These are phyloP conservation scores for Boletus rufocinnamomeus DNA, from an alignment of 768 basidiomycete genomes.

Conservation along the genomic window DNA sequence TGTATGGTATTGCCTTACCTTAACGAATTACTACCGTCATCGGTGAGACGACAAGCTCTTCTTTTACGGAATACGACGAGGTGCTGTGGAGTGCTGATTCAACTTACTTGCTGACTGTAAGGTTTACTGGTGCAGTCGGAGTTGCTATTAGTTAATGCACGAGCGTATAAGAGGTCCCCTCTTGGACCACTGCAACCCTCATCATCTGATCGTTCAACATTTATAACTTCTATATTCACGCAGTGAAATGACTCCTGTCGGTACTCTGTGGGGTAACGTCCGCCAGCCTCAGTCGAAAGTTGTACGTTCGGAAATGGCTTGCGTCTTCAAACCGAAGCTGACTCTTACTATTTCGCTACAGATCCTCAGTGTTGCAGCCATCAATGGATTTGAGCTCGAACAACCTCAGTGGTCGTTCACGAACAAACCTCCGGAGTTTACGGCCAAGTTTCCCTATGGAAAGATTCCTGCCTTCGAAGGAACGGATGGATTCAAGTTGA, in stretches of 20 bases:
- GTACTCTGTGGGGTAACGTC: slow-evolving; percentile 22
- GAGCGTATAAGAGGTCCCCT: background rate
- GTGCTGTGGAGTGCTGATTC: too few relatives aligned
- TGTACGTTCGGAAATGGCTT: background rate
- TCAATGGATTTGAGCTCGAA: slow-evolving; percentile 20
- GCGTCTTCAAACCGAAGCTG: background rate
- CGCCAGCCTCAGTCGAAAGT: slow-evolving; percentile 28
- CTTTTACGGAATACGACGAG: too few relatives aligned
- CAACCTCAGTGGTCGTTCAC: slow-evolving; percentile 14
- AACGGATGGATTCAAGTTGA: slow-evolving; percentile 22
- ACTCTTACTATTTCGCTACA: background rate
- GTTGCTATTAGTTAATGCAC: too few relatives aligned
- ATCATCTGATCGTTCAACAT: background rate
- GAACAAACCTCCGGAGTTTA: slow-evolving; percentile 14
- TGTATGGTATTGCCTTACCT: too few relatives aligned
- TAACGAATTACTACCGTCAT: too few relatives aligned
- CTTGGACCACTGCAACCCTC: background rate
- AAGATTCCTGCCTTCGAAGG: slow-evolving; percentile 28
- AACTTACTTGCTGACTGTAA: too few relatives aligned
- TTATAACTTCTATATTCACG: background rate
- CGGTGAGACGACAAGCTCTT: too few relatives aligned
- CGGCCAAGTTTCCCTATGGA: slow-evolving; percentile 21
- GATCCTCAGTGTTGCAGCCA: slow-evolving; percentile 26
- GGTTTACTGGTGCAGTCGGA: too few relatives aligned
- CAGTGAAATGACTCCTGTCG: slow-evolving; percentile 14